Conservation (phyloP, 2,329 filamentous ascomycete species). For the Achaetomium macrosporum region DNA sequence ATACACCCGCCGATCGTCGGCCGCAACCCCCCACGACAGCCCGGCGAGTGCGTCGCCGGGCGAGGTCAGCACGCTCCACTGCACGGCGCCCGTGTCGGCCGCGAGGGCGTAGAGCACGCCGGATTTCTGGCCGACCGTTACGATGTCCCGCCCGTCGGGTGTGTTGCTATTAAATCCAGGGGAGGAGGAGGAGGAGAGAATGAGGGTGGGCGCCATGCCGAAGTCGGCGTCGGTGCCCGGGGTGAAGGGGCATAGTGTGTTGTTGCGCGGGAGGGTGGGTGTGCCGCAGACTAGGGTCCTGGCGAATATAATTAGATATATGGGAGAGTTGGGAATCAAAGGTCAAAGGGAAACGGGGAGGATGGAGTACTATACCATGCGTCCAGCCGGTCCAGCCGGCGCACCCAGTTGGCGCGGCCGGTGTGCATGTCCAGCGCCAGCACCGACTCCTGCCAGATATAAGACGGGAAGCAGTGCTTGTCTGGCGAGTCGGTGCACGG, state of each 20-base stretch:
- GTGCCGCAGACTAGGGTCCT: conserved; percentile 20
- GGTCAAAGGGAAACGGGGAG: too few relatives aligned
- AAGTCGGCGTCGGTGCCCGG: conserved; percentile 24
- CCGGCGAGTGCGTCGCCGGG: conserved; percentile 26
- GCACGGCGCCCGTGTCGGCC: conserved; percentile 23
- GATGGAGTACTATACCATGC: too few relatives aligned
- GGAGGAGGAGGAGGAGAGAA: too few relatives aligned
- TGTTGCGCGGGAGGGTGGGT: background rate
- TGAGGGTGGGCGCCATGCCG: conserved; percentile 27
- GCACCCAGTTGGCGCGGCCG: conserved; percentile 26
- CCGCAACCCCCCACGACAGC: conserved; percentile 30
- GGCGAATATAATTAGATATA: too few relatives aligned
- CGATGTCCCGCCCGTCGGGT: conserved; percentile 19
- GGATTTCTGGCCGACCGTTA: conserved; percentile 31
- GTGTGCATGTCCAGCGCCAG: conserved; percentile 25
- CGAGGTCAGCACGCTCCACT: conserved; percentile 6
- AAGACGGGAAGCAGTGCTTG: conserved; percentile 22
- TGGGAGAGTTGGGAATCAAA: too few relatives aligned
- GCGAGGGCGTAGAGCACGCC: conserved; percentile 27
- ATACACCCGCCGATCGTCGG: conserved; percentile 27
- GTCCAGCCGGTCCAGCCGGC: conserved; percentile 22
- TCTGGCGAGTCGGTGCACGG: conserved; percentile 22
- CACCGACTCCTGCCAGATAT: conserved; percentile 27
- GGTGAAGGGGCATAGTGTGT: conserved; percentile 10
- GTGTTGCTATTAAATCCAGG: conserved; percentile 3